A percentile compares a stretch with the other conserved stretches of the same genome.
Evolutionary conservation across 495 filamentous ascomycete species (phyloP).

Genomic region (Clohesyomyces aquaticus): DNA sequence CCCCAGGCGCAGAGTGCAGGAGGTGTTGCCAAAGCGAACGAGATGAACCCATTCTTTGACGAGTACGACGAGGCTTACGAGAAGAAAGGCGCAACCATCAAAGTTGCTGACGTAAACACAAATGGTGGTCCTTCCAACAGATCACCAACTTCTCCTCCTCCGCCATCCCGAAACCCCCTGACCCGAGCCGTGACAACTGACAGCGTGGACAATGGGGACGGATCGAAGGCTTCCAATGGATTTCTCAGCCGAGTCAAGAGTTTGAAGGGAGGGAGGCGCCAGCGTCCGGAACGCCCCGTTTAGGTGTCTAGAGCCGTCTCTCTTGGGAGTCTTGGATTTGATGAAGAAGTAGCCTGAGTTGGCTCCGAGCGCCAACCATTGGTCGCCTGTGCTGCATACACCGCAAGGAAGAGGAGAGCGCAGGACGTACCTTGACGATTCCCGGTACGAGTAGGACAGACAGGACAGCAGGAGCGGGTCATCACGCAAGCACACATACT

Average conservation of each 20-base stretch:
- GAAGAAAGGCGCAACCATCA: slow-evolving; percentile 65
- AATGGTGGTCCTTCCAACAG: slow-evolving; percentile 44
- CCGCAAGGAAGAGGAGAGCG: neutral
- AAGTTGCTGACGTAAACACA: slow-evolving; percentile 55
- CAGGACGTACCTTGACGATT: neutral
- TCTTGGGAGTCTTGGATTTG: neutral
- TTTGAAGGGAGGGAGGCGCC: slow-evolving; percentile 64
- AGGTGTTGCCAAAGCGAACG: slow-evolving; percentile 49
- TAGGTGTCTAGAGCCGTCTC: neutral
- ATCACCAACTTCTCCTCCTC: slow-evolving; percentile 43
- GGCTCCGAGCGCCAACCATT: neutral
- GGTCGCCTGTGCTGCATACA: too few relatives aligned
- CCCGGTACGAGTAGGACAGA: neutral
- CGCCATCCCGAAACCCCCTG: slow-evolving; percentile 62
- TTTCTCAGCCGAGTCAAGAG: slow-evolving; percentile 88
- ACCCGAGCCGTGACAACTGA: slow-evolving; percentile 76
- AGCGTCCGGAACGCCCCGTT: slow-evolving; percentile 43
- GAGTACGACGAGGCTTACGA: slow-evolving; percentile 79
- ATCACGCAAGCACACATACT: neutral
- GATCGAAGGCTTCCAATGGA: slow-evolving; percentile 57
- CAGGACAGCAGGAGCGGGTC: neutral
- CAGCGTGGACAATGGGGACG: slow-evolving; percentile 50
- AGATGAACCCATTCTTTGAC: slow-evolving; percentile 85
- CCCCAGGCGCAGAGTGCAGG: slow-evolving; percentile 46
- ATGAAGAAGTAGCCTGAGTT: neutral